These are phyloP conservation scores for Amanita jacksonii DNA, from an alignment of 768 basidiomycete species.

Conservation along the genomic window DNA sequence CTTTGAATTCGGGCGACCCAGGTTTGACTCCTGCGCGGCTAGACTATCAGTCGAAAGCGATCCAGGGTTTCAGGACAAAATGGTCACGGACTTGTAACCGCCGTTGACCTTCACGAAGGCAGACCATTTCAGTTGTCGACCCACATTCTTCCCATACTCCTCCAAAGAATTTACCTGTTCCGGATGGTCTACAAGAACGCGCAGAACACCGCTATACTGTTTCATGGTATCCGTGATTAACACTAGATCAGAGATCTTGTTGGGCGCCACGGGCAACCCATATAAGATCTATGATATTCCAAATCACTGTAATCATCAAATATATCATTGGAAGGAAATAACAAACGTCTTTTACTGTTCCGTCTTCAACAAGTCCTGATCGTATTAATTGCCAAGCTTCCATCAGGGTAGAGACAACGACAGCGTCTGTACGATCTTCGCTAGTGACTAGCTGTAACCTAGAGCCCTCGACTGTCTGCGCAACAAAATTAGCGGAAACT, in stretches of 20 bases:
- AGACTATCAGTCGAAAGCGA: slow-evolving; percentile 11
- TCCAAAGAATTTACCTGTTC: slow-evolving; percentile 62
- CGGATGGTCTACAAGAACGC: slow-evolving; percentile 68
- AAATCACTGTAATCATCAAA: slow-evolving; percentile 2
- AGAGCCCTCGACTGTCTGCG: slow-evolving; percentile 67
- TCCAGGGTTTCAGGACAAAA: neutral
- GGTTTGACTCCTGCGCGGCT: slow-evolving; percentile 70
- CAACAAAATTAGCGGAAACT: slow-evolving; percentile 6
- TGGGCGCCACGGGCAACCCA: slow-evolving; percentile 59
- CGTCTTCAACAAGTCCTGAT: slow-evolving; percentile 60
- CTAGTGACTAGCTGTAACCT: slow-evolving; percentile 54
- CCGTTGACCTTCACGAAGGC: slow-evolving; percentile 77
- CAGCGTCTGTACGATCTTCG: slow-evolving; percentile 43
- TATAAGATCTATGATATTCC: slow-evolving; percentile 66
- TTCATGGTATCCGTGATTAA: slow-evolving; percentile 46
- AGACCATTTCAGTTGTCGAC: slow-evolving; percentile 47
- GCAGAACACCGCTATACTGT: slow-evolving; percentile 45
- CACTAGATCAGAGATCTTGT: slow-evolving; percentile 66
- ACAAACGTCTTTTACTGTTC: slow-evolving; percentile 68
- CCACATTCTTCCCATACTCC: slow-evolving; percentile 38
- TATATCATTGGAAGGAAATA: slow-evolving; percentile 5
- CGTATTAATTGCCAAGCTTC: slow-evolving; percentile 72
- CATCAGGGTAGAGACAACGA: slow-evolving; percentile 75
- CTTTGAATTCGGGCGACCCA: slow-evolving; percentile 41
- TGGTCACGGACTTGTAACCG: slow-evolving; percentile 53